Base-by-base conservation (phyloP, 2,329 filamentous ascomycete genomes). In the Colletotrichum sp. region DNA sequence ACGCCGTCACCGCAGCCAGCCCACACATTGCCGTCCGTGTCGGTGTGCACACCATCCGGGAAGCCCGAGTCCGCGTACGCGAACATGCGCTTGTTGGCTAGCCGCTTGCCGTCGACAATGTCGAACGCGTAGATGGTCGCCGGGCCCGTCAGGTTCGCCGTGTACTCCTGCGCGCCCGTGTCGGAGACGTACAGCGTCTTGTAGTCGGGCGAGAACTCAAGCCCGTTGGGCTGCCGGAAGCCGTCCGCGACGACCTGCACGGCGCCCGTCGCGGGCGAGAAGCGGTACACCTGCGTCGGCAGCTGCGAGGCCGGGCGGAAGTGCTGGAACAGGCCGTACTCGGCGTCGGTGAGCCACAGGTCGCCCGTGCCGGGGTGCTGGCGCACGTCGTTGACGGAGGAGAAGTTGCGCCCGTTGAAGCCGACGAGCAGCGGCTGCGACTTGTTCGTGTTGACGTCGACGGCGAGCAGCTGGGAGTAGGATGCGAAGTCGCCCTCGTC, bases 301-400 rank as follows among this genome's bases (percentile, higher is more conserved):
- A 90, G 72, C 55, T 82, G 80, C 2, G 88, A 87, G 12, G 80
- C 79, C 12, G 85, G 86, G 12, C 88, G 83, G 78, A 88, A 87
- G 12, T 86, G 84, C 77, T 89, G 88, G 72, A 88, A 85, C 30
- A 81, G 85, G 10, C 88, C 89, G 79, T 90, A 90, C 10, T 84
- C 81, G 1, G 88, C 87, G 78, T 90, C 88, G 0, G 88, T 89
- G 78, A 90, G 89, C 87, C 88, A 90, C 28, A 90, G 83, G 7
- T 82, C 82, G 6, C 86, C 86, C 34, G 74, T 76, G 72, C 88
- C 87, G 1, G 77, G 78, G 60, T 84, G 81, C 16, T 87, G 81
- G 7, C 88, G 85, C 5, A 90, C 86, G 71, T 90, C 88, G 75
- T 89, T 89, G 60, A 87, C 81, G 4, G 86, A 88, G 78, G 89